phyloP scores from a whole-genome alignment of 495 filamentous ascomycete species.

The Neurospora cerealis region DNA sequence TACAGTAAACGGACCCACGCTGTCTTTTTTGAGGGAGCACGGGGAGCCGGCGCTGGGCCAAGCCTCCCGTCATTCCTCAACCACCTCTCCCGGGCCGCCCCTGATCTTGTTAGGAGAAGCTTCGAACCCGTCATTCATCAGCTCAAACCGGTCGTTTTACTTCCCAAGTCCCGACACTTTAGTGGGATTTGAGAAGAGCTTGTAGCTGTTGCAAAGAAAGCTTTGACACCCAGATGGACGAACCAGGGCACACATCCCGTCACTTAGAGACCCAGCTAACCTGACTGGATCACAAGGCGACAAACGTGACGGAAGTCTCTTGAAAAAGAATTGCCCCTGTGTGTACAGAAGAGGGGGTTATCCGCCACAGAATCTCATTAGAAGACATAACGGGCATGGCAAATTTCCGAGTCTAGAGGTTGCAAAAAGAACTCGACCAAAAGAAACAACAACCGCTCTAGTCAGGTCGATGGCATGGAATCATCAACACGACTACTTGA shows the following conservation, averaged over 20 bases:
- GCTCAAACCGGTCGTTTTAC: neutral
- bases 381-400: too few relatives aligned
- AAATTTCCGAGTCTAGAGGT: too few relatives aligned
- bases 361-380: too few relatives aligned
- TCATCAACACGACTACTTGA: too few relatives aligned
- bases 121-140: neutral
- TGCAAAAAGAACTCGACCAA: too few relatives aligned
- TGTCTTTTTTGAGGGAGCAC: neutral
- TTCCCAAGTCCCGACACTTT: neutral
- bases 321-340: neutral
- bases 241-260: neutral
- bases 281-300: neutral
- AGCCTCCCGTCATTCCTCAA: neutral
- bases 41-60: neutral
- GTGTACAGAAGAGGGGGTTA: too few relatives aligned
- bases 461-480: too few relatives aligned
- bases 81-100: neutral
- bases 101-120: too few relatives aligned
- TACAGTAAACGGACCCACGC: neutral
- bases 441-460: too few relatives aligned
- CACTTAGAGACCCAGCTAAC: too few relatives aligned
- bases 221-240: neutral
- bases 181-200: neutral
- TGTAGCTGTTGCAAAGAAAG: neutral
- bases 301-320: neutral